Evolutionary conservation across 345 rosid genomes (phyloP).

Genomic region (Camelina sativa): DNA sequence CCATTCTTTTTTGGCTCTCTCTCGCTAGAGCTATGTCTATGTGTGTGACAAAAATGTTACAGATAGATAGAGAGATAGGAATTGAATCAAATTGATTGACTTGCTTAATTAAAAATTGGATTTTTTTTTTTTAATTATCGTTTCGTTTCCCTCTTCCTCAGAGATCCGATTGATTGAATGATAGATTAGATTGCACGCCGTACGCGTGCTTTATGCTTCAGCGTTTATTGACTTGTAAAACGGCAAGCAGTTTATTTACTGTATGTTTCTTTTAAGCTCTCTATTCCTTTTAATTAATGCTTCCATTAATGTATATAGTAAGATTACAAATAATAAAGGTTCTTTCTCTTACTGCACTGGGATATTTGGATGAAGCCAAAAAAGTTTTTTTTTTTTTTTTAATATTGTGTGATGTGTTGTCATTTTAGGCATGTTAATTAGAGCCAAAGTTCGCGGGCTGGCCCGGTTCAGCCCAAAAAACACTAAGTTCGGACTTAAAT

Average conservation of each 20-base stretch:
- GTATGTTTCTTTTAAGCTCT: not conserved
- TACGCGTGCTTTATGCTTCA: slow-evolving; percentile 1
- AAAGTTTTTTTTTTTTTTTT: no score
- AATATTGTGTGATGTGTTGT: not conserved
- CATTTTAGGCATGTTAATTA: no score
- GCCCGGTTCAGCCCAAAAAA: no score
- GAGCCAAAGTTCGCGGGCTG: no score
- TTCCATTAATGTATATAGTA: not conserved
- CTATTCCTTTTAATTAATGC: slow-evolving; percentile 1
- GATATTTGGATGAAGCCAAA: no score
- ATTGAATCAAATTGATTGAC: slow-evolving; percentile 19
- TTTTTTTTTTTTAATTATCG: slow-evolving; percentile 5
- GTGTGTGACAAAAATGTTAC: not conserved
- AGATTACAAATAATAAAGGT: no score
- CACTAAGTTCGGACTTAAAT: no score
- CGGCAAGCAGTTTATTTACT: slow-evolving; percentile 3
- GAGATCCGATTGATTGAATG: slow-evolving; percentile 33
- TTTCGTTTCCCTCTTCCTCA: slow-evolving; percentile 40
- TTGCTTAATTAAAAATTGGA: not conserved
- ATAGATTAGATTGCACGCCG: slow-evolving; percentile 38
- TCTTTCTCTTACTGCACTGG: no score
- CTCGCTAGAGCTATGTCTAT: not conserved
- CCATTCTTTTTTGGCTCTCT: not conserved
- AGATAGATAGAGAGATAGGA: slow-evolving; percentile 21
- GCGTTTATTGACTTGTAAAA: slow-evolving; percentile 29